phyloP scores from a whole-genome alignment of 768 basidiomycete genomes.

The Amanita jacksonii region DNA sequence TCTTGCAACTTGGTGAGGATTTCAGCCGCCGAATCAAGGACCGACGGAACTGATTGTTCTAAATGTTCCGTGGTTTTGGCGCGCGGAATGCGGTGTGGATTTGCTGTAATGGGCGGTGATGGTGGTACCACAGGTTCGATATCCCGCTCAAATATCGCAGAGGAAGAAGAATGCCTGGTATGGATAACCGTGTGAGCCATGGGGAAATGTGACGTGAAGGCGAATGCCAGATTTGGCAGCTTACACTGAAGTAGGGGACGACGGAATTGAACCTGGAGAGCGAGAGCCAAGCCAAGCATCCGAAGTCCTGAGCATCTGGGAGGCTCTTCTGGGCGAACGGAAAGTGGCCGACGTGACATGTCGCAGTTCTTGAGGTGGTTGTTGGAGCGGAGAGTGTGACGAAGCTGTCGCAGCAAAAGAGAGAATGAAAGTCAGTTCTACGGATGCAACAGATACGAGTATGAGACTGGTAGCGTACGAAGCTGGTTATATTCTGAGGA shows the following conservation, averaged over 20 bases:
- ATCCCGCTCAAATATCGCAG: slow-evolving; percentile 88
- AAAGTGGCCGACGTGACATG: slow-evolving; percentile 47
- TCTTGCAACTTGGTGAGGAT: slow-evolving; percentile 42
- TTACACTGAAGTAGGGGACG: slow-evolving; percentile 72
- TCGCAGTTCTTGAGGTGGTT: slow-evolving; percentile 31
- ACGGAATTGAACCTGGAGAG: slow-evolving; percentile 69
- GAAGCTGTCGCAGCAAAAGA: neutral
- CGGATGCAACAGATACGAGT: neutral
- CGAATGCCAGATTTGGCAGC: slow-evolving; percentile 17
- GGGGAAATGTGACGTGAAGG: slow-evolving; percentile 6
- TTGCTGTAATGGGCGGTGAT: slow-evolving; percentile 25
- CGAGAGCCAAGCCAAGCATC: slow-evolving; percentile 44
- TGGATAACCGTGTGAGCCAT: neutral
- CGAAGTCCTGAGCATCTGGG: slow-evolving; percentile 36
- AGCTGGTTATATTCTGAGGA: neutral
- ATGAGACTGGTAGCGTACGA: too few relatives aligned
- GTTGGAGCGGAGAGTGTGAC: slow-evolving; percentile 21
- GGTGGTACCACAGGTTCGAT: slow-evolving; percentile 57
- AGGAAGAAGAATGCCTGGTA: slow-evolving; percentile 61
- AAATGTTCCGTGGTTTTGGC: slow-evolving; percentile 65
- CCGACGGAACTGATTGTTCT: slow-evolving; percentile 76
- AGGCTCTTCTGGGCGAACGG: slow-evolving; percentile 28
- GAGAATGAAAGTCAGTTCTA: neutral
- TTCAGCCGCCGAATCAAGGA: slow-evolving; percentile 75
- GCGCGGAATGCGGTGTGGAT: slow-evolving; percentile 69